phyloP scores from a whole-genome alignment of 495 filamentous ascomycete genomes.

The Umbilicaria muhlenbergii region DNA sequence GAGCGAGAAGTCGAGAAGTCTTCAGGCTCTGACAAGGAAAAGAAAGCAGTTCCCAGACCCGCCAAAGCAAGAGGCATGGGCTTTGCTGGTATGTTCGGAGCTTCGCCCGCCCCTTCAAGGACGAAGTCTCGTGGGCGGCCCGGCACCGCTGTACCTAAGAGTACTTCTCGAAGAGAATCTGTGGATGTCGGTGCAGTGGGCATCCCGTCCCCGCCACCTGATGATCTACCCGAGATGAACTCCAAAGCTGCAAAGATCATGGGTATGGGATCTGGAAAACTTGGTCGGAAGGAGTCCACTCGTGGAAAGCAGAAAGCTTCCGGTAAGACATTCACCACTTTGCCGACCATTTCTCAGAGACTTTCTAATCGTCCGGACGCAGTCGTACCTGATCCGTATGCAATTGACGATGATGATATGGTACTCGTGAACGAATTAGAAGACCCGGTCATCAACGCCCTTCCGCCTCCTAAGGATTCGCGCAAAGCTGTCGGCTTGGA shows the following conservation, averaged over 20 bases:
- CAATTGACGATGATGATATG: slow-evolving; percentile 42
- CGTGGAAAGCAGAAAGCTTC: slow-evolving; percentile 23
- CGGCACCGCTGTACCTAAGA: slow-evolving; percentile 22
- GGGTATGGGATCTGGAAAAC: slow-evolving; percentile 27
- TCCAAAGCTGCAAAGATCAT: slow-evolving; percentile 46
- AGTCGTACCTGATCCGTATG: slow-evolving; percentile 40
- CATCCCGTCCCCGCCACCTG: slow-evolving; percentile 37
- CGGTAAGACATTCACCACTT: slow-evolving; percentile 16
- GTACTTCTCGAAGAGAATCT: slow-evolving; percentile 30
- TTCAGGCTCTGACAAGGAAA: slow-evolving; percentile 37
- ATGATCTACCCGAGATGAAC: slow-evolving; percentile 29
- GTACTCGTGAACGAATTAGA: slow-evolving; percentile 39
- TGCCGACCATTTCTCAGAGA: background rate
- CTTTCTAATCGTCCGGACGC: slow-evolving; percentile 4
- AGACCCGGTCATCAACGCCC: slow-evolving; percentile 22
- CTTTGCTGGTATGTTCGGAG: slow-evolving; percentile 31
- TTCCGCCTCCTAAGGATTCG: slow-evolving; percentile 1
- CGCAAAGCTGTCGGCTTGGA: slow-evolving; percentile 17
- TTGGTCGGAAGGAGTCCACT: slow-evolving; percentile 22
- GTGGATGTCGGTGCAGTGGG: slow-evolving; percentile 31
- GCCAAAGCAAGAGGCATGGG: slow-evolving; percentile 11
- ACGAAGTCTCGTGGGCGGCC: slow-evolving; percentile 33
- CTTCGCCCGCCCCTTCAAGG: slow-evolving; percentile 26
- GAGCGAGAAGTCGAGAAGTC: slow-evolving; percentile 32
- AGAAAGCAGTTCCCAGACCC: slow-evolving; percentile 18